phyloP scores from a whole-genome alignment of 1,284 basidiomycete genomes.

The Tilletia caries region DNA sequence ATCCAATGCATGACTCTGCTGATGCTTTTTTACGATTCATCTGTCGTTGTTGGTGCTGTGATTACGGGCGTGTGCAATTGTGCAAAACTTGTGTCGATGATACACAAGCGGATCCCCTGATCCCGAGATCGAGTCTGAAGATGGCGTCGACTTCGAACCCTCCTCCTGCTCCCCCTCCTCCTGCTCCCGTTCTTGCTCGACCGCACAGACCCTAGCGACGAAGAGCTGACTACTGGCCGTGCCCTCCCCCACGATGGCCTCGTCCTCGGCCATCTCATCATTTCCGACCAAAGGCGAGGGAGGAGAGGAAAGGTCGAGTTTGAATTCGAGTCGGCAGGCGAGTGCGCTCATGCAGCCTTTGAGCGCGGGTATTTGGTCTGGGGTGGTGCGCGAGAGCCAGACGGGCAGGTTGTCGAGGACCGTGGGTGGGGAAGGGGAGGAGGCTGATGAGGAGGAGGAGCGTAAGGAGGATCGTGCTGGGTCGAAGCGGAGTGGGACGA shows the following conservation, averaged over 20 bases:
- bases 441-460: conserved; percentile 11
- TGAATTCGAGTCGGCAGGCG: conserved; percentile 23
- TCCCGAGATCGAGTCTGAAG: not conserved
- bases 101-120: not conserved
- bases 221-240: conserved; percentile 1
- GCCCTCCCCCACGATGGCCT: not conserved
- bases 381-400: not conserved
- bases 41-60: no score
- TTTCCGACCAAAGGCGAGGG: conserved; percentile 13
- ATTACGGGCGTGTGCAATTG: not conserved
- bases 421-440: conserved; percentile 9
- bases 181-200: not conserved
- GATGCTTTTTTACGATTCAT: no score
- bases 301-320: conserved; percentile 22
- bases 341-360: conserved; percentile 22
- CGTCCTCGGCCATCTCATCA: conserved; percentile 14
- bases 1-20: no score
- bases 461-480: not conserved
- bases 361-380: conserved; percentile 18
- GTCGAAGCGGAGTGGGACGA: conserved; percentile 6
- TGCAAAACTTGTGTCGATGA: not conserved
- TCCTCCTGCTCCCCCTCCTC: no score
- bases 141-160: no score
- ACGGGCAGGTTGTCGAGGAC: not conserved
- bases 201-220: conserved; percentile 9